Conservation (phyloP, 2,329 filamentous ascomycete species). For the Coniosporium tulheliwenetii region DNA sequence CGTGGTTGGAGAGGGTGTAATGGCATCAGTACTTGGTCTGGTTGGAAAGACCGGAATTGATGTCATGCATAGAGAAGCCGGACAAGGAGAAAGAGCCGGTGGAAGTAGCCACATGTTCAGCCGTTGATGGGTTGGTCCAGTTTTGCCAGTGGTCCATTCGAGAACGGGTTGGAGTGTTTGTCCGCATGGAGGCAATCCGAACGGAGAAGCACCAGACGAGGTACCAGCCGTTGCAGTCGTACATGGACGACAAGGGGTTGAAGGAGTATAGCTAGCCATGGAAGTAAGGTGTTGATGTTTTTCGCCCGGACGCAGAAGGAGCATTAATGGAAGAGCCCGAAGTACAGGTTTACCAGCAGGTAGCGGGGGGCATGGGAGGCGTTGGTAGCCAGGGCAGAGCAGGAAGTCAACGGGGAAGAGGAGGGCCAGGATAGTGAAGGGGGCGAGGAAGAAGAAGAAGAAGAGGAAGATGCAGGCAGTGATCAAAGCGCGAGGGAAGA, state of each 20-base stretch:
- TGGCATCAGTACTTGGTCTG: background rate
- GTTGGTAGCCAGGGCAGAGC: background rate
- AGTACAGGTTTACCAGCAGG: background rate
- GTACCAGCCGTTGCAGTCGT: conserved; percentile 1
- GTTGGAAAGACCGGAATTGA: background rate
- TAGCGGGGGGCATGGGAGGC: background rate
- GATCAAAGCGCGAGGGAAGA: background rate
- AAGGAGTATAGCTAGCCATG: background rate
- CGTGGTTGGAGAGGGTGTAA: background rate
- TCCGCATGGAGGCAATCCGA: background rate
- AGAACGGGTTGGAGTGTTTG: background rate
- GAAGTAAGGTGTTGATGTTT: conserved; percentile 1
- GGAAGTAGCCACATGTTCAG: background rate
- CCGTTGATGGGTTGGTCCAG: background rate
- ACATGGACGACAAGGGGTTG: background rate
- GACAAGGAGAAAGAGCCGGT: background rate
- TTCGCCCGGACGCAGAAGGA: background rate
- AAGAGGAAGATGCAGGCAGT: background rate
- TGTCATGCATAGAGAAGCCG: background rate
- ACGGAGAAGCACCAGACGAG: background rate
- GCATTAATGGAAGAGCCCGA: background rate
- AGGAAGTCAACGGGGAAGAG: background rate
- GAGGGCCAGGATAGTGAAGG: background rate
- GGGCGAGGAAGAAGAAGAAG: background rate
- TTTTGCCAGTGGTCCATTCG: background rate